Conservation (phyloP, 106 monocot species). For the Phalaenopsis aphrodite region DNA sequence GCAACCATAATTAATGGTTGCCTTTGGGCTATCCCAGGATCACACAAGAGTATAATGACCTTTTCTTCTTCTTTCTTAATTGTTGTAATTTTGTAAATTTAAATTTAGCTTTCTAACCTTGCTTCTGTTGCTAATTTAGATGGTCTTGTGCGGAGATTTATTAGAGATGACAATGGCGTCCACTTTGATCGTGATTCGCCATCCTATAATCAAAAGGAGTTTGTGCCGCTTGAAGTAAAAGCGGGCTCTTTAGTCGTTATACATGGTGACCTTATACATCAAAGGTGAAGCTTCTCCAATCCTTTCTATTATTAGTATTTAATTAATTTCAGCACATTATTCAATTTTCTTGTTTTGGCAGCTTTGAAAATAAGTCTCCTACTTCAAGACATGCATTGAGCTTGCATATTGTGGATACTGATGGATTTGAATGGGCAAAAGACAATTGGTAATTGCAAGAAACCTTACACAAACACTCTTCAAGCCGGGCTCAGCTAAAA, state of each 20-base stretch:
- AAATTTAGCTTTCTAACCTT: neutral
- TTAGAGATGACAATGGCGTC: constrained; percentile 79
- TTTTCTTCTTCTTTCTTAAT: neutral
- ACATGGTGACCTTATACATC: constrained; percentile 93
- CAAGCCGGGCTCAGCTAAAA: neutral
- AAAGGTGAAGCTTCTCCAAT: constrained; percentile 44
- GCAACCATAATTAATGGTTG: constrained; percentile 79
- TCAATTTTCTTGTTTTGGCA: constrained; percentile 17
- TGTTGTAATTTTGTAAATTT: neutral
- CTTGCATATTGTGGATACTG: constrained; percentile 83
- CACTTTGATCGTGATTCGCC: constrained; percentile 81
- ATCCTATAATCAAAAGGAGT: constrained; percentile 59
- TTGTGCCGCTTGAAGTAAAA: constrained; percentile 80
- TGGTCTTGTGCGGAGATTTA: constrained; percentile 82
- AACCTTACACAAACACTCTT: neutral
- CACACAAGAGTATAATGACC: constrained; percentile 46
- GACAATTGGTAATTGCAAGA: constrained; percentile 68
- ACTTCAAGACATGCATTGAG: constrained; percentile 85
- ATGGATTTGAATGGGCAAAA: constrained; percentile 57
- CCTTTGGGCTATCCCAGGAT: constrained; percentile 94
- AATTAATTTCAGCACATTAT: neutral
- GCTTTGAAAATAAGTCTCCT: constrained; percentile 74
- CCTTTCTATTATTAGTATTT: neutral
- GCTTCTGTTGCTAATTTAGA: constrained; percentile 26
- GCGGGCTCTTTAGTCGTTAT: constrained; percentile 87